These are phyloP conservation scores for Suillus hirtellus DNA, from an alignment of 768 basidiomycete genomes.

Conservation along the genomic window DNA sequence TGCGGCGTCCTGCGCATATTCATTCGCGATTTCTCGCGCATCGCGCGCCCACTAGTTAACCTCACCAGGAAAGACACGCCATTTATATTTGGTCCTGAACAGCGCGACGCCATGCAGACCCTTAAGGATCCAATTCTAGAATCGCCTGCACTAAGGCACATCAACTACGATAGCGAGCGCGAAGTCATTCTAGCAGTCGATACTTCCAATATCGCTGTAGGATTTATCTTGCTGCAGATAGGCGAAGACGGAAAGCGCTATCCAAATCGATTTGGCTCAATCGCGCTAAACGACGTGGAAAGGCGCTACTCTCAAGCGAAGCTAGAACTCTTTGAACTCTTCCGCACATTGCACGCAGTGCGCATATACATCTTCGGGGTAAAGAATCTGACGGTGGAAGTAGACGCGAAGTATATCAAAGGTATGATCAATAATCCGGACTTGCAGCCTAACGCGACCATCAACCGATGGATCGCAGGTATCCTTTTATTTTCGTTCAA, in stretches of 20 bases:
- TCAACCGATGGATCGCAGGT: constrained; percentile 29
- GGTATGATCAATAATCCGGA: constrained; percentile 37
- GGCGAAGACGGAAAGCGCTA: constrained; percentile 19
- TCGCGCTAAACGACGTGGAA: constrained; percentile 34
- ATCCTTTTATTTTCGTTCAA: constrained; percentile 31
- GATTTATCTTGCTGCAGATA: constrained; percentile 16
- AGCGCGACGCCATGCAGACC: too few relatives aligned
- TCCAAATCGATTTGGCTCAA: constrained; percentile 39
- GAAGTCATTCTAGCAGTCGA: too few relatives aligned
- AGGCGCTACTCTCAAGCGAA: constrained; percentile 25
- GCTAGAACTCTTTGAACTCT: constrained; percentile 27
- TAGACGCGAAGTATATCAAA: constrained; percentile 32
- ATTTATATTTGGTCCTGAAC: too few relatives aligned
- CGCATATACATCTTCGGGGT: constrained; percentile 31
- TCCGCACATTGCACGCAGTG: constrained; percentile 20
- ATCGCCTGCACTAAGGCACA: too few relatives aligned
- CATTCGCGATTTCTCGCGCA: constrained; percentile 27
- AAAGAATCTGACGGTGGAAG: constrained; percentile 26
- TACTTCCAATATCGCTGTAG: neutral
- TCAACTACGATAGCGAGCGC: too few relatives aligned
- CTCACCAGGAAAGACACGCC: constrained; percentile 28
- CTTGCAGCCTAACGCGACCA: constrained; percentile 30
- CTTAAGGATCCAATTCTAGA: too few relatives aligned
- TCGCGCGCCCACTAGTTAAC: constrained; percentile 24
- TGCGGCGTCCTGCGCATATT: constrained; percentile 29